phyloP scores from a whole-genome alignment of 805 yeast genomes.

The Wickerhamomyces kurtzmanii region DNA sequence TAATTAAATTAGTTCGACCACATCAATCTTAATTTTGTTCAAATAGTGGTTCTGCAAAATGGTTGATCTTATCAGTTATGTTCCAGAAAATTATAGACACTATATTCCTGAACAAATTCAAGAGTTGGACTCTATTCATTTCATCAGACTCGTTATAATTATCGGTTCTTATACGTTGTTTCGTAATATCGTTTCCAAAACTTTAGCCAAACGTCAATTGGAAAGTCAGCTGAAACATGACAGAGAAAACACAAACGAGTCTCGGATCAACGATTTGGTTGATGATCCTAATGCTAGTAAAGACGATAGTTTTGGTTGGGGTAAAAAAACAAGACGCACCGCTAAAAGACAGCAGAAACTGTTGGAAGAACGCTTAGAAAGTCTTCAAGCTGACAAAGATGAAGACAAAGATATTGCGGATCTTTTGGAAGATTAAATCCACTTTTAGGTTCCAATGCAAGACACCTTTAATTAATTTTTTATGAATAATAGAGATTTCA shows the following conservation, averaged over 20 bases:
- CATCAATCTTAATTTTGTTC: too few species aligned
- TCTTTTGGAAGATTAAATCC: slow-evolving; percentile 43
- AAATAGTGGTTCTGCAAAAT: too few species aligned
- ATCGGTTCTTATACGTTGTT: slow-evolving; percentile 56
- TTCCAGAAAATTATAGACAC: too few species aligned
- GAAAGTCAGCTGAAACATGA: slow-evolving; percentile 41
- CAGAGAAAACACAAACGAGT: slow-evolving; percentile 27
- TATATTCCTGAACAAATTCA: slow-evolving; percentile 18
- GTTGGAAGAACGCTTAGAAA: slow-evolving; percentile 37
- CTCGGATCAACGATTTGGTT: slow-evolving; percentile 19
- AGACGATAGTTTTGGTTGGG: slow-evolving; percentile 65
- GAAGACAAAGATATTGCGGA: slow-evolving; percentile 67
- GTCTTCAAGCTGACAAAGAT: slow-evolving; percentile 35
- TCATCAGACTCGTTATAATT: slow-evolving; percentile 36
- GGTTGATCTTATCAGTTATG: too few species aligned
- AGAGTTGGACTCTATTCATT: slow-evolving; percentile 33
- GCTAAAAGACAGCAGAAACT: slow-evolving; percentile 45
- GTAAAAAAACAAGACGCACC: slow-evolving; percentile 58
- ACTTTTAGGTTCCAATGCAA: too few species aligned
- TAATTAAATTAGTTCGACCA: too few species aligned
- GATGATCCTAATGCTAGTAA: slow-evolving; percentile 25
- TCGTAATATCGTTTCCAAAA: slow-evolving; percentile 46
- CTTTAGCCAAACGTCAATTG: slow-evolving; percentile 49
- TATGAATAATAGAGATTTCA: too few species aligned
- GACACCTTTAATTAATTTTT: too few species aligned